Conservation (phyloP, 257 asterid genomes). For the Prunella vulgaris region DNA sequence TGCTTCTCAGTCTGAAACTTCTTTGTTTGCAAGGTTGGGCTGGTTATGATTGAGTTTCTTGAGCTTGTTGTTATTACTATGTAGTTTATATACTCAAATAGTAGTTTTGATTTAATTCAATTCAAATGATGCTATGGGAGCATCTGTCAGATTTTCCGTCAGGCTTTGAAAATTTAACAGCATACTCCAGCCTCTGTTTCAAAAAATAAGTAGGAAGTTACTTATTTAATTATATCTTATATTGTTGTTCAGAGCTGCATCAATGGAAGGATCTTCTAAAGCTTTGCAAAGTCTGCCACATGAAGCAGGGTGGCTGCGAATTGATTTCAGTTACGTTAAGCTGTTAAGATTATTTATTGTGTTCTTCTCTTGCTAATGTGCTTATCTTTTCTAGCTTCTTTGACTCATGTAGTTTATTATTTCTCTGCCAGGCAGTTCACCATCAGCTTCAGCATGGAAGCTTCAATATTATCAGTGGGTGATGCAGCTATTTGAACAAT, state of each 20-base stretch:
- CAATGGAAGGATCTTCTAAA: constrained; percentile 67
- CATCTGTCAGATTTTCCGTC: constrained; percentile 8
- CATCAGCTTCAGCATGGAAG: constrained; percentile 70
- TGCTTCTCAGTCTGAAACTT: constrained; percentile 18
- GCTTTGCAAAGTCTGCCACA: constrained; percentile 73
- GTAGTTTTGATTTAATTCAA: constrained; percentile 17
- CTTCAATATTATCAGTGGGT: constrained; percentile 93
- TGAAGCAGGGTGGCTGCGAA: constrained; percentile 75
- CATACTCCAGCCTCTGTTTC: constrained; percentile 16
- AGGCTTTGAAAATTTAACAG: background rate
- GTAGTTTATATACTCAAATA: background rate
- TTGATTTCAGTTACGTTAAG: constrained; percentile 65
- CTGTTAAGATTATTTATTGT: constrained; percentile 11
- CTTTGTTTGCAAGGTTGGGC: constrained; percentile 10
- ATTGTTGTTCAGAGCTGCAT: constrained; percentile 67
- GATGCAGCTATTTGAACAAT: constrained; percentile 93
- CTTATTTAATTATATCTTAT: constrained; percentile 12
- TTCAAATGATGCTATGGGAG: constrained; percentile 6
- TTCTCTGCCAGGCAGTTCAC: constrained; percentile 48
- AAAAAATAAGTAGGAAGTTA: constrained; percentile 6
- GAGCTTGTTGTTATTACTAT: background rate
- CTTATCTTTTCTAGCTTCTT: constrained; percentile 14
- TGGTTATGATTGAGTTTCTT: constrained; percentile 13
- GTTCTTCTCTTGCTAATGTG: constrained; percentile 7
- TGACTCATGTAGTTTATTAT: constrained; percentile 11